Conservation (phyloP, 257 asterid genomes). For the Hygrophila difformis region DNA sequence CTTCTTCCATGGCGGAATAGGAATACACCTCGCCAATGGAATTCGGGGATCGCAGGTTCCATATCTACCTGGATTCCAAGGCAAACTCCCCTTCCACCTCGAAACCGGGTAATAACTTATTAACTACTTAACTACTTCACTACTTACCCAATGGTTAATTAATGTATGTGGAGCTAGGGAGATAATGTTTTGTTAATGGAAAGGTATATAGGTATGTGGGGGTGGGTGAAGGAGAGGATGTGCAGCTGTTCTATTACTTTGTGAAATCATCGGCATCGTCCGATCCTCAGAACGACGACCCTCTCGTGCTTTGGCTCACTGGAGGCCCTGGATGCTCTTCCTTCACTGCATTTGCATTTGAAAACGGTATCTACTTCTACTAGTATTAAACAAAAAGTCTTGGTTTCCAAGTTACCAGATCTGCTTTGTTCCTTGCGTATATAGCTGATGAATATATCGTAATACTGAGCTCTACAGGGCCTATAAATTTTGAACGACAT, state of each 20-base stretch:
- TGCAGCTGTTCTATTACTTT: neutral
- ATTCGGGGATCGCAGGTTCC: neutral
- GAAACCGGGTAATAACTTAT: neutral
- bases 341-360: neutral
- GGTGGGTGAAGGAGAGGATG: neutral
- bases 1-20: neutral
- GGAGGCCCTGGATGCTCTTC: neutral
- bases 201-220: neutral
- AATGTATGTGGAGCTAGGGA: too few relatives aligned
- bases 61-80: neutral
- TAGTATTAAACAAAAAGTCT: too few relatives aligned
- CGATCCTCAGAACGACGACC: neutral
- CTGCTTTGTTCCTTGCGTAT: too few relatives aligned
- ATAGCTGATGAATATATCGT: too few relatives aligned
- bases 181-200: too few relatives aligned
- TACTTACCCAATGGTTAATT: too few relatives aligned
- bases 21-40: neutral
- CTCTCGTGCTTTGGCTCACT: neutral
- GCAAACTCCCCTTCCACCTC: neutral
- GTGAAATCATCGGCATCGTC: neutral
- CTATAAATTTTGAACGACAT: neutral
- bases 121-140: too few relatives aligned
- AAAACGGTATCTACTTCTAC: too few relatives aligned
- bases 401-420: neutral
- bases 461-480: neutral